Evolutionary conservation across 2,329 filamentous ascomycete species (phyloP).

Genomic region (Beauveria varroae): DNA sequence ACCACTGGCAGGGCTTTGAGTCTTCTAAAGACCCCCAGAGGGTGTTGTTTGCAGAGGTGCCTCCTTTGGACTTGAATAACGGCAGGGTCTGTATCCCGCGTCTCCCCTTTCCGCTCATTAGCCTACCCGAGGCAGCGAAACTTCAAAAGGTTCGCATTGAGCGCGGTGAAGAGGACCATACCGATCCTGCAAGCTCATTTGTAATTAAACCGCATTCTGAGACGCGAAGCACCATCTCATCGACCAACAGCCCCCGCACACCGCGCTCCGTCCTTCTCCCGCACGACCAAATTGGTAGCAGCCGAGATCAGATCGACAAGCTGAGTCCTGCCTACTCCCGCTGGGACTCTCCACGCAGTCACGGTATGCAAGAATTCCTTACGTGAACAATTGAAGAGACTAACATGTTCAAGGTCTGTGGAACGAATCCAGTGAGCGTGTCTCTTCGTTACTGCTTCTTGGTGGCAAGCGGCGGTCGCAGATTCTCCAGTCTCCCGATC

Average conservation of each 20-base stretch:
- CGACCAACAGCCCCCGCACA: slow-evolving; percentile 19
- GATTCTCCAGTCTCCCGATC: slow-evolving; percentile 5
- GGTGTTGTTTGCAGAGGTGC: not conserved
- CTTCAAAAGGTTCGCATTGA: slow-evolving; percentile 25
- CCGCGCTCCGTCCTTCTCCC: slow-evolving; percentile 18
- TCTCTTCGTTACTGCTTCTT: slow-evolving; percentile 1
- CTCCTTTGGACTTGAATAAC: not conserved
- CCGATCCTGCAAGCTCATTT: slow-evolving; percentile 22
- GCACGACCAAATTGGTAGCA: not conserved
- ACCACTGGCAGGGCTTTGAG: slow-evolving; percentile 5
- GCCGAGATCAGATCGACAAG: not conserved
- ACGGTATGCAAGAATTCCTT: not conserved
- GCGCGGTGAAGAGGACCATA: slow-evolving; percentile 31
- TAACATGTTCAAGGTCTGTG: not conserved
- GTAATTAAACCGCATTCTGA: slow-evolving; percentile 21
- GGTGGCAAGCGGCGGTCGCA: slow-evolving; percentile 4
- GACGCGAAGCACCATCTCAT: slow-evolving; percentile 25
- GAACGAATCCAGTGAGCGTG: slow-evolving; percentile 5
- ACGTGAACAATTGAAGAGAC: not conserved
- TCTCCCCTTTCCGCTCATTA: slow-evolving; percentile 30
- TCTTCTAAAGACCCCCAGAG: not conserved
- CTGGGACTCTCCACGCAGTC: slow-evolving; percentile 2
- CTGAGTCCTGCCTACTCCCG: slow-evolving; percentile 1
- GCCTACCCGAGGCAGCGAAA: slow-evolving; percentile 29
- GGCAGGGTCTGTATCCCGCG: slow-evolving; percentile 16